Evolutionary conservation across 768 basidiomycete genomes (phyloP).

Genomic region (Chalciporus piperatus): DNA sequence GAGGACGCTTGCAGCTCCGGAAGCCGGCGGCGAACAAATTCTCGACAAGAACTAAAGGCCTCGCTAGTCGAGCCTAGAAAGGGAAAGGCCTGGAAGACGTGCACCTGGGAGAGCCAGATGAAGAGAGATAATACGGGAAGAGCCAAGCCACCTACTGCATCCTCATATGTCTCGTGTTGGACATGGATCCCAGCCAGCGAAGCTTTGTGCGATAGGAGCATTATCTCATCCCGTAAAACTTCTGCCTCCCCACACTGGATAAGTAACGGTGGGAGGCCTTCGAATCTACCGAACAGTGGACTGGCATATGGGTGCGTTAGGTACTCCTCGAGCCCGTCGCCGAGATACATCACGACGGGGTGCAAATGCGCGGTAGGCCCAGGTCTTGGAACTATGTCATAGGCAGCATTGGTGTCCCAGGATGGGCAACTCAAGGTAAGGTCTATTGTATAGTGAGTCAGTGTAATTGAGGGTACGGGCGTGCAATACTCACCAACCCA

Average conservation of each 20-base stretch:
- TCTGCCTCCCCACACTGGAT: conserved; percentile 94
- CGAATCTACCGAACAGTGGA: conserved; percentile 88
- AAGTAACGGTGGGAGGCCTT: conserved; percentile 82
- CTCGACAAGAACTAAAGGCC: conserved; percentile 67
- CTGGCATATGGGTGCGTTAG: conserved; percentile 96
- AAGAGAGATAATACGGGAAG: neutral
- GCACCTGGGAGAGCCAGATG: conserved; percentile 48
- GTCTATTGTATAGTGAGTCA: conserved; percentile 43
- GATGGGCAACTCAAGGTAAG: conserved; percentile 96
- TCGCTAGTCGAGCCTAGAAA: conserved; percentile 66
- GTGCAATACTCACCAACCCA: conserved; percentile 80
- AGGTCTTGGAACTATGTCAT: conserved; percentile 77
- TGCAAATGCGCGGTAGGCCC: conserved; percentile 80
- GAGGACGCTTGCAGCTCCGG: conserved; percentile 49
- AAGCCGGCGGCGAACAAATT: conserved; percentile 63
- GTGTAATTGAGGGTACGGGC: neutral
- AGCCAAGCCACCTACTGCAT: conserved; percentile 58
- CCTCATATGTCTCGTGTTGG: conserved; percentile 85
- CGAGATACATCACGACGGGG: conserved; percentile 92
- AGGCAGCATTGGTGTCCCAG: conserved; percentile 94
- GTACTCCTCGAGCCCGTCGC: conserved; percentile 73
- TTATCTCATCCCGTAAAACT: conserved; percentile 91
- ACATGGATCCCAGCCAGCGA: conserved; percentile 82
- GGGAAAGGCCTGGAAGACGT: conserved; percentile 89
- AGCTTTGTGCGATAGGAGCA: conserved; percentile 91